Evolutionary conservation across 768 basidiomycete species (phyloP), one percentile per base, ranked within the genome.

Genomic region (Phylloporus sp.): DNA sequence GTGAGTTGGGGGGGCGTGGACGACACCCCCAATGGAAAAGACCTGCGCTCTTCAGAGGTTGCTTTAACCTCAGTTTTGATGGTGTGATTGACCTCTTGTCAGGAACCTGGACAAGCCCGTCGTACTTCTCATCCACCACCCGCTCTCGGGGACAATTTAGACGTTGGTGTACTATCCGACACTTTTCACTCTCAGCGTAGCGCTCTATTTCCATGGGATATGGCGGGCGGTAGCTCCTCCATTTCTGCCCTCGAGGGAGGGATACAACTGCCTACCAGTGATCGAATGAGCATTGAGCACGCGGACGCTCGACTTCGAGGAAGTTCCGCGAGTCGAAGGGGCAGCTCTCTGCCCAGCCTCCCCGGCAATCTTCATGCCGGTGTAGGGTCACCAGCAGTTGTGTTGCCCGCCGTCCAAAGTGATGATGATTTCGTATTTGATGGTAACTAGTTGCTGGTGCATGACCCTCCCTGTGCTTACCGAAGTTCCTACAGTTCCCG

Each of bases 81-180:
- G 31, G 36, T 15, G 24, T 23, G 26, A 21, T 45, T 67, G 33
- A 66, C 37, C 33, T 11, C 10, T 29, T 50, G n/a, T 33, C 56
- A 89, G 89, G 87, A 90, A 69, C 88, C 88, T 38, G 89, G 86
- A 24, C 85, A 87, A 81, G 86, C 75, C n/a, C 86, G 89, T 53
- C 79, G 72, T n/a, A 69, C 69, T 27, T 86, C 88, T 36, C 75
- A 77, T 17, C 75, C 78, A 11, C 72, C 72, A 13, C 81, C 79
- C 33, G 57, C 72, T 9, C 49, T 77, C 21, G 78, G 74, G 29
- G 76, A 72, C 39, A 67, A 79, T 47, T 65, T 84, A 34, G 76
- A 70, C 11, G 56, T 78, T 40, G 75, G 76, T 36, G 49, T 73
- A 6, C 71, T 63, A 28, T 61, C 68, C 23, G 69, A 71, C 32